A percentile compares a stretch with the other conserved stretches of the same genome.
phyloP scores from a whole-genome alignment of 2,329 filamentous ascomycete genomes.

The Aspergillus novoparasiticus region DNA sequence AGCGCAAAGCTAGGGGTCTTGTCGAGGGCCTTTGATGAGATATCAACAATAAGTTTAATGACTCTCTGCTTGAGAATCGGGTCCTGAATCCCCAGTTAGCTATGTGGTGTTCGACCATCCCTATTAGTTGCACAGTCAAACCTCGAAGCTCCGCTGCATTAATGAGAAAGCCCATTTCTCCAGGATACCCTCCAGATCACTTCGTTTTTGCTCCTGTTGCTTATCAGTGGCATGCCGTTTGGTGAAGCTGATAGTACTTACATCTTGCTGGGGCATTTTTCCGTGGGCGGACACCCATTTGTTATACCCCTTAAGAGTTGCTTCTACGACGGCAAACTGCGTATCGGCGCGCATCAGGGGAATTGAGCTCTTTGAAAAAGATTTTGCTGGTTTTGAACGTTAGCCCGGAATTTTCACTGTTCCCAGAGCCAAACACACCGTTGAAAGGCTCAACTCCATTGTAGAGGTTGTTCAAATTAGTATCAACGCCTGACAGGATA shows the following conservation, averaged over 20 bases:
- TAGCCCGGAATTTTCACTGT: neutral
- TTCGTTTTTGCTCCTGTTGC: conserved; percentile 39
- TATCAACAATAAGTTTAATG: conserved; percentile 79
- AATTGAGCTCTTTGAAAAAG: conserved; percentile 44
- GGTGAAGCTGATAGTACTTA: conserved; percentile 23
- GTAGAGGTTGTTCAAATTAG: conserved; percentile 74
- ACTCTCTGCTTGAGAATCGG: conserved; percentile 81
- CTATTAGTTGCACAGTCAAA: conserved; percentile 20
- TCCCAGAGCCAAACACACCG: conserved; percentile 48
- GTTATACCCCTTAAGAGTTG: conserved; percentile 82
- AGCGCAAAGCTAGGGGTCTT: conserved; percentile 80
- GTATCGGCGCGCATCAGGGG: conserved; percentile 74
- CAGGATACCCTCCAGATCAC: conserved; percentile 40
- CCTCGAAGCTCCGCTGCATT: conserved; percentile 45
- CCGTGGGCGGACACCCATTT: conserved; percentile 69
- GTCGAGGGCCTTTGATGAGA: conserved; percentile 78
- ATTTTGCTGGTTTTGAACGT: conserved; percentile 30
- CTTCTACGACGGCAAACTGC: conserved; percentile 85
- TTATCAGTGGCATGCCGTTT: conserved; percentile 10
- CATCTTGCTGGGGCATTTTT: conserved; percentile 54
- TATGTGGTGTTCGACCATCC: neutral
- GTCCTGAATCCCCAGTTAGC: conserved; percentile 54
- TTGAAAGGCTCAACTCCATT: conserved; percentile 68
- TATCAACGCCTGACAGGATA: conserved; percentile 78
- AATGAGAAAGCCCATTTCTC: conserved; percentile 46